These are phyloP conservation scores for Coemansia sp. DNA, from an alignment of 192 early-diverging fungal species.

Conservation along the genomic window DNA sequence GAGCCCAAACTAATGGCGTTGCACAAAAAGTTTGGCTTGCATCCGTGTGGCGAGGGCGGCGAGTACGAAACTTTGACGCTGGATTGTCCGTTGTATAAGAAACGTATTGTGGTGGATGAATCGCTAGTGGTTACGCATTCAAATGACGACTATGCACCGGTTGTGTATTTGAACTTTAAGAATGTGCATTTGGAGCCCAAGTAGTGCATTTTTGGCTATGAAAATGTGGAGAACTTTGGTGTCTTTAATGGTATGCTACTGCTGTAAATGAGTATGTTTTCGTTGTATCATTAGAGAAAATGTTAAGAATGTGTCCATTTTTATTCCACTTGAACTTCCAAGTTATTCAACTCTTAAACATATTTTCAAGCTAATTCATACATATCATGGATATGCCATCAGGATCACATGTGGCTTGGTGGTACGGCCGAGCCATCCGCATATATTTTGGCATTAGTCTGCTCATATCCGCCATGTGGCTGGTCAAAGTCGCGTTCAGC, in stretches of 20 bases:
- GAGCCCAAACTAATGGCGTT: slow-evolving; percentile 65
- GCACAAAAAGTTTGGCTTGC: slow-evolving; percentile 75
- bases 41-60: slow-evolving; percentile 96
- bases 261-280: too few species aligned
- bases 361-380: background rate
- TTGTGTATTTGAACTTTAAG: slow-evolving; percentile 76
- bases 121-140: slow-evolving; percentile 73
- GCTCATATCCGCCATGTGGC: slow-evolving; percentile 29
- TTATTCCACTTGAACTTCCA: too few species aligned
- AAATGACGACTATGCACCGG: slow-evolving; percentile 78
- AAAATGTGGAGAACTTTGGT: too few species aligned
- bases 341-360: too few species aligned
- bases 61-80: slow-evolving; percentile 95
- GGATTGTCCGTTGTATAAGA: slow-evolving; percentile 89
- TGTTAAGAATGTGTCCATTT: too few species aligned
- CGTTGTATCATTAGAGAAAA: too few species aligned
- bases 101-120: slow-evolving; percentile 74
- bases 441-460: slow-evolving; percentile 46
- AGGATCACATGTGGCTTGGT: slow-evolving; percentile 38
- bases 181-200: slow-evolving; percentile 72
- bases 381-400: background rate
- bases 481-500: slow-evolving; percentile 21
- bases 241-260: too few species aligned
- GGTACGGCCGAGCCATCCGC: slow-evolving; percentile 49
- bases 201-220: slow-evolving; percentile 12